A percentile compares a stretch with the other conserved stretches of the same genome.
Evolutionary conservation across 176 grass and related monocot genomes (phyloP).

Genomic region (Melocanna baccifera): DNA sequence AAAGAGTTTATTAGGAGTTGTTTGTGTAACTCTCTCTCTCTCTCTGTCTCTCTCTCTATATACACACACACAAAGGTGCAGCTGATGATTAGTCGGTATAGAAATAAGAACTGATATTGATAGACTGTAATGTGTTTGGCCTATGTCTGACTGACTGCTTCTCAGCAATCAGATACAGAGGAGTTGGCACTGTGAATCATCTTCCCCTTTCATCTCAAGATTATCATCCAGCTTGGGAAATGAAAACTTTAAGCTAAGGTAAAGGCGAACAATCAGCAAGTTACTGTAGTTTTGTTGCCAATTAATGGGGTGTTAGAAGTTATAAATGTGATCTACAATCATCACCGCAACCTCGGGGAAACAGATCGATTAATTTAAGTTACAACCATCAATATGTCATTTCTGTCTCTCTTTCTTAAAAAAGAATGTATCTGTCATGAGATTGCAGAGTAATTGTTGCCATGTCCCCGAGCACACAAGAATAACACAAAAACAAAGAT

Average conservation of each 20-base stretch:
- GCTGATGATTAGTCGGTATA: neutral
- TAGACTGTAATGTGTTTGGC: neutral
- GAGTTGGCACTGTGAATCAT: neutral
- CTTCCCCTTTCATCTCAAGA: neutral
- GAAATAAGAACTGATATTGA: slow-evolving; percentile 8
- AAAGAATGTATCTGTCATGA: neutral
- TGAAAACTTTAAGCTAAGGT: neutral
- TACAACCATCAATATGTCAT: slow-evolving; percentile 19
- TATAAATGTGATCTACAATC: slow-evolving; percentile 19
- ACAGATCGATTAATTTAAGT: neutral
- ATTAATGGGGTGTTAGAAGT: neutral
- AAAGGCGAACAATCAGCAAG: neutral
- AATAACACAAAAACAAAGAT: slow-evolving; percentile 3
- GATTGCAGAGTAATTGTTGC: neutral
- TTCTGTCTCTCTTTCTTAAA: neutral
- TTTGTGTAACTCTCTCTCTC: neutral
- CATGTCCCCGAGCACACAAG: neutral
- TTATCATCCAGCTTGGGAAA: neutral
- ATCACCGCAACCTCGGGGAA: neutral
- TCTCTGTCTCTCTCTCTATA: too few relatives aligned
- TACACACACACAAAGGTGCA: too few relatives aligned
- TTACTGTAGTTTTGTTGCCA: neutral
- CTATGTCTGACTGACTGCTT: neutral
- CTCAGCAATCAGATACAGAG: neutral
- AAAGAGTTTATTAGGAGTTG: neutral